phyloP scores from a whole-genome alignment of 2,329 filamentous ascomycete species.

The Aspergillaceae sp. region DNA sequence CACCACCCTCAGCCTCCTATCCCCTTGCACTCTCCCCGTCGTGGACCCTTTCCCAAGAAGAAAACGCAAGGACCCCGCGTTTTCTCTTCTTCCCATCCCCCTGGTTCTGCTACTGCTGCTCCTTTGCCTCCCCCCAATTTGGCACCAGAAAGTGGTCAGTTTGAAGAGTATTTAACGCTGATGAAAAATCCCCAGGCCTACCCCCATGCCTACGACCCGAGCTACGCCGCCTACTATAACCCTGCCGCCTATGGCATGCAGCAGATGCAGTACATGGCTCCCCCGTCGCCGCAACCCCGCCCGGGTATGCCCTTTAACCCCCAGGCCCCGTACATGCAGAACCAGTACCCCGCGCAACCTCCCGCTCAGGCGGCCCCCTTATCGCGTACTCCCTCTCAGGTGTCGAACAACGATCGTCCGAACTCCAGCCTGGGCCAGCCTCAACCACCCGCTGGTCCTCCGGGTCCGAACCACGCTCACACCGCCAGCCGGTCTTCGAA shows the following conservation, averaged over 20 bases:
- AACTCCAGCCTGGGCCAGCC: conserved; percentile 54
- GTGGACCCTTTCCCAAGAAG: conserved; percentile 28
- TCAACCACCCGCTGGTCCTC: conserved; percentile 42
- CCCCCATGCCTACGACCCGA: conserved; percentile 45
- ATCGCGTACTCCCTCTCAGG: conserved; percentile 75
- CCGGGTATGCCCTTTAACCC: conserved; percentile 44
- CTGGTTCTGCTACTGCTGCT: conserved; percentile 10
- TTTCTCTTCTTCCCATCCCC: conserved; percentile 11
- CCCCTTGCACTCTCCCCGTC: conserved; percentile 17
- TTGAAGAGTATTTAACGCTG: conserved; percentile 63
- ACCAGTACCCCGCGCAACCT: conserved; percentile 42
- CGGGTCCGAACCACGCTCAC: conserved; percentile 39
- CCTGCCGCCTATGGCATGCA: conserved; percentile 32
- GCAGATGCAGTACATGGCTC: conserved; percentile 34
- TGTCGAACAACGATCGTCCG: conserved; percentile 59
- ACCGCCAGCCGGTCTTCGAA: conserved; percentile 48
- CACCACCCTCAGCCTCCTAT: conserved; percentile 22
- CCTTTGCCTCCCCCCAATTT: conserved; percentile 45
- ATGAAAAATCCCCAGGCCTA: conserved; percentile 54
- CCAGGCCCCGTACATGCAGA: conserved; percentile 42
- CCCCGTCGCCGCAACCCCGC: conserved; percentile 39
- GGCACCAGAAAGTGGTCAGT: conserved; percentile 60
- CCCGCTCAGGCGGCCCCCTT: conserved; percentile 57
- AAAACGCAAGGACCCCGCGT: conserved; percentile 18
- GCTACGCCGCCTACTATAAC: conserved; percentile 35